phyloP scores from a whole-genome alignment of 2,329 filamentous ascomycete species.

The Aspergillus amoenus region DNA sequence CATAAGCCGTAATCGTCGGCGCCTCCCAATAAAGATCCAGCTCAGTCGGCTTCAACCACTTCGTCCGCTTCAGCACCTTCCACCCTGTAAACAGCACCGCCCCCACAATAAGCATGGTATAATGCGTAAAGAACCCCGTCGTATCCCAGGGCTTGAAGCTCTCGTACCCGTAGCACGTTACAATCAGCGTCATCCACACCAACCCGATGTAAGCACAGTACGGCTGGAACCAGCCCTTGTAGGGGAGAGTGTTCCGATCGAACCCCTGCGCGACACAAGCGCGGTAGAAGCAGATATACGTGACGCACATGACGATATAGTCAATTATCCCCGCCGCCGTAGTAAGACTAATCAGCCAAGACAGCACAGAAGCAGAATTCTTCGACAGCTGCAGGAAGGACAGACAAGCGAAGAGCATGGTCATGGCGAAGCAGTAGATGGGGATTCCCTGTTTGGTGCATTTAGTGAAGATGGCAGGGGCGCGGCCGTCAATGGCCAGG shows the following conservation, averaged over 20 bases:
- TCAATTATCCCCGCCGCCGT: neutral
- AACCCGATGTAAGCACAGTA: neutral
- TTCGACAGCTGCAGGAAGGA: neutral
- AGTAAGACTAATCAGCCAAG: neutral
- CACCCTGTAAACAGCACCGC: too few relatives aligned
- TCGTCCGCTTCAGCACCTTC: too few relatives aligned
- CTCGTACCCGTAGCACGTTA: too few relatives aligned
- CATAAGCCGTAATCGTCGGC: too few relatives aligned
- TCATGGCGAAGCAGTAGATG: conserved; percentile 47
- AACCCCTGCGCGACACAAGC: neutral
- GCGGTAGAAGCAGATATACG: neutral
- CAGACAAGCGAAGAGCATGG: neutral
- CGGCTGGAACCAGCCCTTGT: neutral
- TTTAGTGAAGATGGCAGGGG: conserved; percentile 56
- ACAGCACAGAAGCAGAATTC: neutral
- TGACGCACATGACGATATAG: neutral
- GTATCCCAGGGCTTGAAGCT: too few relatives aligned
- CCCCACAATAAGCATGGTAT: too few relatives aligned
- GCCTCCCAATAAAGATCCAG: too few relatives aligned
- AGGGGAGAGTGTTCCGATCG: neutral
- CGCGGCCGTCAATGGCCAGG: conserved; percentile 53
- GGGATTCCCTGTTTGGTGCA: conserved; percentile 62
- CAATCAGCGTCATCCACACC: too few relatives aligned
- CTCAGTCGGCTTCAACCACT: too few relatives aligned
- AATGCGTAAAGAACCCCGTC: too few relatives aligned